A percentile compares a stretch with the other conserved stretches of the same genome.
phyloP scores from a whole-genome alignment of 2,329 filamentous ascomycete genomes.

The Furcasterigmium sp. region DNA sequence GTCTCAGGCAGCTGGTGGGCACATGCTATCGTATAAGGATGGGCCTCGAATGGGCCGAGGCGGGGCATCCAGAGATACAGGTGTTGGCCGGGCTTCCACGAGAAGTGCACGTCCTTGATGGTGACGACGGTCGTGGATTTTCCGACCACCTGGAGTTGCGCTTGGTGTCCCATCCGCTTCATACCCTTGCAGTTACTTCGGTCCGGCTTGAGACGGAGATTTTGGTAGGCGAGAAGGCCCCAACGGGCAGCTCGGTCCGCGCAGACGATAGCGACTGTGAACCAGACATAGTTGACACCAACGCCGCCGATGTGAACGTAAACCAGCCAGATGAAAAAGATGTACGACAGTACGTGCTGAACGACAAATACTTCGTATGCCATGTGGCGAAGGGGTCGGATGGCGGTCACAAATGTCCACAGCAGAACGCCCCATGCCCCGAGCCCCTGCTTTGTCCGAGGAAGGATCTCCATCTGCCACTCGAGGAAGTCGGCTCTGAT shows the following conservation, averaged over 20 bases:
- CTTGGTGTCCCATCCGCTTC: conserved; percentile 46
- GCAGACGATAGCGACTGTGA: conserved; percentile 55
- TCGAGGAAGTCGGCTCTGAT: conserved; percentile 52
- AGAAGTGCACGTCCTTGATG: conserved; percentile 54
- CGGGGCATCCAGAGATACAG: conserved; percentile 56
- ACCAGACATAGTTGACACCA: conserved; percentile 60
- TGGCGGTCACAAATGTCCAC: conserved; percentile 60
- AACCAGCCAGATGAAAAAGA: conserved; percentile 57
- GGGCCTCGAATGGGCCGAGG: conserved; percentile 48
- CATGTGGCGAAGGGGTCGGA: conserved; percentile 59
- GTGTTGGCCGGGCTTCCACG: conserved; percentile 55
- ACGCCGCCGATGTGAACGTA: conserved; percentile 57
- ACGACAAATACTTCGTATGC: conserved; percentile 65
- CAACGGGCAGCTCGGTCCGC: conserved; percentile 56
- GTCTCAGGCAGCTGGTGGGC: conserved; percentile 43
- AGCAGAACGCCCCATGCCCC: conserved; percentile 61
- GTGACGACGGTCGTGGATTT: conserved; percentile 51
- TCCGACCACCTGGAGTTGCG: conserved; percentile 42
- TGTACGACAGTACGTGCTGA: conserved; percentile 60
- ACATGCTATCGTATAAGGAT: conserved; percentile 58
- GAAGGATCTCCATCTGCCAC: conserved; percentile 53
- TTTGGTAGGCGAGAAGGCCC: conserved; percentile 44
- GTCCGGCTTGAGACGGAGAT: conserved; percentile 37
- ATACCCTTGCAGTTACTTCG: conserved; percentile 39
- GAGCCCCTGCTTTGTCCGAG: conserved; percentile 51